Conservation (phyloP, 345 rosid genomes). For the Streptanthus diversifolius region DNA sequence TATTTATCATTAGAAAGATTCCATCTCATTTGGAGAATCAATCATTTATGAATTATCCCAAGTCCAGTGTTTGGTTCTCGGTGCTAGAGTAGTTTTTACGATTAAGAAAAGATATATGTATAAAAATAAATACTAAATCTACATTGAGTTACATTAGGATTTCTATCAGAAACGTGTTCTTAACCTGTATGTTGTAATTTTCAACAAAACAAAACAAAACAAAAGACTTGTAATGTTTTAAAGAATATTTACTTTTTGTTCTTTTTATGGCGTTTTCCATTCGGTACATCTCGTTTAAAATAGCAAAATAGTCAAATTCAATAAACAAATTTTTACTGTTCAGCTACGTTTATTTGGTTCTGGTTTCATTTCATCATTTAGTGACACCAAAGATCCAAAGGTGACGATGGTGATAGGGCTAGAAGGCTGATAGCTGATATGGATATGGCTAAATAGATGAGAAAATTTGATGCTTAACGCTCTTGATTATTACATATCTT, state of each 20-base stretch:
- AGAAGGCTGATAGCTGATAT: not conserved
- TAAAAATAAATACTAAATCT: not conserved
- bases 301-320: not conserved
- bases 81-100: not conserved
- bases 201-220: no score
- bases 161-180: not conserved
- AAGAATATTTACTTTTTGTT: not conserved
- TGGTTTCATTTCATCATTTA: not conserved
- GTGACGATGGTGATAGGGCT: not conserved
- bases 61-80: not conserved
- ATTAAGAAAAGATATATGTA: not conserved
- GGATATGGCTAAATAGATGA: not conserved
- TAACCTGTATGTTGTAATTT: no score
- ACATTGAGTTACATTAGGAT: not conserved
- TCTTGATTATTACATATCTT: constrained; percentile 15
- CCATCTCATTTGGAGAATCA: not conserved
- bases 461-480: constrained; percentile 7
- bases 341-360: not conserved
- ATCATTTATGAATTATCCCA: not conserved
- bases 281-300: not conserved
- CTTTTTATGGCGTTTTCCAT: not conserved
- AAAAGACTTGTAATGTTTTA: not conserved
- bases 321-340: not conserved
- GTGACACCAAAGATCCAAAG: not conserved
- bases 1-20: not conserved